Evolutionary conservation across 2,329 filamentous ascomycete species (phyloP), one percentile per base, ranked within the genome.

Genomic region (Cylindrodendrum hubeiense): DNA sequence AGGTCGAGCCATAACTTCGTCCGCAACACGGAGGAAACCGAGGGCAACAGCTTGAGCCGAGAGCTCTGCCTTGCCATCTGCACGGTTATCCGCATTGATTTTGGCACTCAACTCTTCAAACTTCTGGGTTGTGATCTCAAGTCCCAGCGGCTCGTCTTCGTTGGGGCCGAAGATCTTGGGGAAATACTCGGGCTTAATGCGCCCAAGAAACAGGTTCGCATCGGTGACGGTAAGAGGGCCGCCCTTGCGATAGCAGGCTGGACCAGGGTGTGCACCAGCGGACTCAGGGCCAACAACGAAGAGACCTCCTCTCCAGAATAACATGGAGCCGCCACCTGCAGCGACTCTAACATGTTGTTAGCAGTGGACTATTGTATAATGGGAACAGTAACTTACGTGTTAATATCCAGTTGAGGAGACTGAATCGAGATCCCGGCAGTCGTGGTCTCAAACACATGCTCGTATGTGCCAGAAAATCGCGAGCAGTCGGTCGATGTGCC

Each of bases 381-480:
- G 2, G 5, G 12, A 7, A n/a, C 26, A 21, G 28, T 10, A 12
- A n/a, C 65, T 47, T 55, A 65, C 57, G 93, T 95, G 75, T 93
- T 93, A 76, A 95, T 94, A 71, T 95, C 92, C 1, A 95, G 85
- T 74, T 95, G 92, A 0, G 93, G 92, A 1, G 89, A 91, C 67
- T 94, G 92, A 12, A 95, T 93, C 1, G 91, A 91, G 1, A 95
- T 89, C 13, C 92, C 93, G 0, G 93, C 92, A 0, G 91, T 94
- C 0, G 91, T 93, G 0, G 91, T 93, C 73, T 94, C 92, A 66
- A 94, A 93, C 0, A 82, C 75, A 50, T 83, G 80, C 28, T 82
- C 81, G 33, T 79, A 79, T 2, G 76, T 75, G 2, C 81, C 81
- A 3, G 76, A 89, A 69, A 92, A 94, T 39, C 92, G 83, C 26